Percentiles rank a stretch among this genome's conserved stretches.
These are phyloP conservation scores for Parafenestella ontariensis DNA, from an alignment of 2,329 filamentous ascomycete genomes.

Conservation along the genomic window DNA sequence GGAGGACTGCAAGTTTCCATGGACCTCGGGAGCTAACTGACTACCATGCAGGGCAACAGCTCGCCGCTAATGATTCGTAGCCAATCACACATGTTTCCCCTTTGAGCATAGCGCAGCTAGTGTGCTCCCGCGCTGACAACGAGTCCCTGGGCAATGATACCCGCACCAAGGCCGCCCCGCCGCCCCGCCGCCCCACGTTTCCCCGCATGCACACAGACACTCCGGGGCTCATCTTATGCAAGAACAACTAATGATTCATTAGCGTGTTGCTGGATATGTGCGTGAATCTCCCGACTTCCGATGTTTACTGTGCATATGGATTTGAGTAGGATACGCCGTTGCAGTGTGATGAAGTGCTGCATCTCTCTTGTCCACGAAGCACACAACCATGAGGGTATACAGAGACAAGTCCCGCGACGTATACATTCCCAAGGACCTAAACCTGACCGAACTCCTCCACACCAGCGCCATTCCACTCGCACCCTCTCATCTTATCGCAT, in stretches of 20 bases:
- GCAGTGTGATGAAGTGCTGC: background rate
- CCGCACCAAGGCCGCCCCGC: background rate
- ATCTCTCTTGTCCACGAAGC: background rate
- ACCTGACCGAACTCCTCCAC: slow-evolving; percentile 56
- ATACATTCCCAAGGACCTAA: slow-evolving; percentile 49
- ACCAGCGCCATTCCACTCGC: slow-evolving; percentile 44
- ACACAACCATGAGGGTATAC: slow-evolving; percentile 23
- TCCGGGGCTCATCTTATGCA: background rate
- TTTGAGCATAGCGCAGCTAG: background rate
- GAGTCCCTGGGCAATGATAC: background rate
- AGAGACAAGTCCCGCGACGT: slow-evolving; percentile 6
- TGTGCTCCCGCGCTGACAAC: background rate
- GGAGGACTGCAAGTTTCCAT: background rate
- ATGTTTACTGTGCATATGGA: background rate
- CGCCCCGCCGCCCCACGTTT: background rate
- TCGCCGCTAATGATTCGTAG: background rate
- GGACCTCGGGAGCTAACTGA: background rate
- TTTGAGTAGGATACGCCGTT: background rate
- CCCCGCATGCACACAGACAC: background rate
- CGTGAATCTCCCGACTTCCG: background rate
- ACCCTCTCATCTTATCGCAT: slow-evolving; percentile 53
- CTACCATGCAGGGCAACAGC: background rate
- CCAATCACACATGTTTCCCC: background rate
- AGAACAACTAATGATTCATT: background rate
- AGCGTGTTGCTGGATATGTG: background rate